These are phyloP conservation scores for Cordia subcordata DNA, from an alignment of 257 asterid genomes.

Conservation along the genomic window DNA sequence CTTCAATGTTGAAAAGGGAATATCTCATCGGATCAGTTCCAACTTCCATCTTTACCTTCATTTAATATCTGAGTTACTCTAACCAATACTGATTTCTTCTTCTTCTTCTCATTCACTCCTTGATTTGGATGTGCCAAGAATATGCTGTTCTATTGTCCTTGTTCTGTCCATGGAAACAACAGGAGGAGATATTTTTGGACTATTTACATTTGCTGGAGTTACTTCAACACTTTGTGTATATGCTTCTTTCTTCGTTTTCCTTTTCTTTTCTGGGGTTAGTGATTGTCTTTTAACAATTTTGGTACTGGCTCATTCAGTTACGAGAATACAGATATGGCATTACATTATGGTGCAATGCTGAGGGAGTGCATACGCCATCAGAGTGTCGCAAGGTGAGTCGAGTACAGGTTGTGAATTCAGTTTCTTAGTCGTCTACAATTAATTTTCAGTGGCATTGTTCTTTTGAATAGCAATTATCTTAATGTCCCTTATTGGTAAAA, in stretches of 20 bases:
- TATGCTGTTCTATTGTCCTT: no score
- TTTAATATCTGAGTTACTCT: neutral
- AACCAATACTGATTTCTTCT: no score
- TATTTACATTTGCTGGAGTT: no score
- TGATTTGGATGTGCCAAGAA: no score
- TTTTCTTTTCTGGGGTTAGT: conserved; percentile 3
- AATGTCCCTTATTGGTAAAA: no score
- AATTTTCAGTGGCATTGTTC: no score
- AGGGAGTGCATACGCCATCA: conserved; percentile 99
- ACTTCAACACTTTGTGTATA: no score
- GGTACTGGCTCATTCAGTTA: conserved; percentile 41
- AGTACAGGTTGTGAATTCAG: conserved; percentile 4
- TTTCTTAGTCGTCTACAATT: neutral
- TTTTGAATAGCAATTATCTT: no score
- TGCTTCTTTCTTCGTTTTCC: neutral
- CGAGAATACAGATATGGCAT: conserved; percentile 78
- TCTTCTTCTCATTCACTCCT: no score
- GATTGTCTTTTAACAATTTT: conserved; percentile 16
- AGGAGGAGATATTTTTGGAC: no score
- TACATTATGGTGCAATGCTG: conserved; percentile 93
- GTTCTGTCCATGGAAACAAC: no score
- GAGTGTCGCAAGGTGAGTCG: conserved; percentile 77
- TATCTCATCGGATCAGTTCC: neutral
- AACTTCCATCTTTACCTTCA: neutral
- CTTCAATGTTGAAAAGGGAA: neutral